Evolutionary conservation across 768 basidiomycete species (phyloP).

Genomic region (Lepiota brunneoincarnata): DNA sequence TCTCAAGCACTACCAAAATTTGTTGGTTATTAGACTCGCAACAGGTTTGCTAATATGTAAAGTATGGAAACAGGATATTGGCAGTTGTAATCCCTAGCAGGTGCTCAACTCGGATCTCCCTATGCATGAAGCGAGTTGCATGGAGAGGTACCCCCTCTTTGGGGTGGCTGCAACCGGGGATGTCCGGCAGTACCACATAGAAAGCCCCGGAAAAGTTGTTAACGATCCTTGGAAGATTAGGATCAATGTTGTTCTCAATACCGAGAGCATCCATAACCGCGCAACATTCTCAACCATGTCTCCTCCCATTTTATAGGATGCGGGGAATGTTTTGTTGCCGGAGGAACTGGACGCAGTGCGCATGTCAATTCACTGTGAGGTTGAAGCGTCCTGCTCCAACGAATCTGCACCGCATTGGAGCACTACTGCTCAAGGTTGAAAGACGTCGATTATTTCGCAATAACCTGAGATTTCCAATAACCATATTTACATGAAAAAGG

Average conservation of each 20-base stretch:
- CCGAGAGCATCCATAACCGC: constrained; percentile 91
- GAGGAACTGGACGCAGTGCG: constrained; percentile 85
- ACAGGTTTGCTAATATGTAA: too few relatives aligned
- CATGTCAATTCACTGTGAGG: constrained; percentile 92
- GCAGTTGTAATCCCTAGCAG: too few relatives aligned
- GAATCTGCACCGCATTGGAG: constrained; percentile 98
- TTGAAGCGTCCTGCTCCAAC: constrained; percentile 93
- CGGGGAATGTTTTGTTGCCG: constrained; percentile 81
- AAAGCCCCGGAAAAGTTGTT: too few relatives aligned
- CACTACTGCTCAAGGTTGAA: constrained; percentile 81
- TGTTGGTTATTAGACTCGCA: too few relatives aligned
- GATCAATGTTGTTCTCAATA: constrained; percentile 72
- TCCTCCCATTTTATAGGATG: constrained; percentile 92
- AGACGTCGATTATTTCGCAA: constrained; percentile 85
- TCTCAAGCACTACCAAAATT: too few relatives aligned
- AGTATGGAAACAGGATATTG: too few relatives aligned
- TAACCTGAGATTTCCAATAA: constrained; percentile 47
- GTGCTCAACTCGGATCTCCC: too few relatives aligned
- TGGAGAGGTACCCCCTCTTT: too few relatives aligned
- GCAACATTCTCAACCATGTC: constrained; percentile 98
- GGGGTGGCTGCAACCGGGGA: too few relatives aligned
- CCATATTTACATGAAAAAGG: neutral
- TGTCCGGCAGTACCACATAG: too few relatives aligned
- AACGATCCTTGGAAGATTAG: constrained; percentile 80
- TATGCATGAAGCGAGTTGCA: too few relatives aligned